Percentiles rank a stretch among this genome's conserved stretches.
These are phyloP conservation scores for Spathaspora sp. DNA, from an alignment of 805 yeast genomes.

Conservation along the genomic window DNA sequence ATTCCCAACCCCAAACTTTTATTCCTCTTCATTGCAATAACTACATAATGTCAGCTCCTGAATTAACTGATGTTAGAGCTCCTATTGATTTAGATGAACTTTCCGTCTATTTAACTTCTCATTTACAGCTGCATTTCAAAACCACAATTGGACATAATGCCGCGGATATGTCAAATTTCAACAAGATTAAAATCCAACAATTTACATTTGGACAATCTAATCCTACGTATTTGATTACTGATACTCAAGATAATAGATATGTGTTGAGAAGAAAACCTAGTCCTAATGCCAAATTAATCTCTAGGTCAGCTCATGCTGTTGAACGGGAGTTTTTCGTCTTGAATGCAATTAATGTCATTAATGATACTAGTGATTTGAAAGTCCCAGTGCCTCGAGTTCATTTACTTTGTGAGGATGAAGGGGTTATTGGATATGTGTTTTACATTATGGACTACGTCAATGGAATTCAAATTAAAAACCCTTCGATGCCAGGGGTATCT, in stretches of 20 bases:
- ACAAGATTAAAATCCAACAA: constrained; percentile 38
- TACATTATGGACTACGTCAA: constrained; percentile 58
- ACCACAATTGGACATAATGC: constrained; percentile 22
- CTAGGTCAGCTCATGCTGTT: constrained; percentile 58
- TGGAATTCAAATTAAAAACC: constrained; percentile 55
- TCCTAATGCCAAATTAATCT: constrained; percentile 44
- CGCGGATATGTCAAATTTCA: constrained; percentile 13
- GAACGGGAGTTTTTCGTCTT: constrained; percentile 57
- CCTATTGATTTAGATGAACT: constrained; percentile 25
- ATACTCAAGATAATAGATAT: constrained; percentile 32
- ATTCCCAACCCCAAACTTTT: background rate
- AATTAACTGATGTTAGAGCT: constrained; percentile 31
- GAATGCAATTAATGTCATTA: constrained; percentile 29
- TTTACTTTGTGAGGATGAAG: constrained; percentile 54
- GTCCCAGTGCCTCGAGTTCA: constrained; percentile 57
- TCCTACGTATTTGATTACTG: constrained; percentile 50
- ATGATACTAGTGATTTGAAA: constrained; percentile 12
- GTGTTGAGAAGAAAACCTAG: constrained; percentile 59
- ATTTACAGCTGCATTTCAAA: constrained; percentile 9
- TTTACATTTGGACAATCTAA: constrained; percentile 63
- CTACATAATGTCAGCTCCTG: constrained; percentile 8
- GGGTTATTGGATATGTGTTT: constrained; percentile 51
- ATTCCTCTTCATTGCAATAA: background rate
- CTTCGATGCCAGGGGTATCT: constrained; percentile 39
- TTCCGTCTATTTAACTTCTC: constrained; percentile 16